phyloP scores from a whole-genome alignment of 2,329 filamentous ascomycete species.

The Blastomyces silverae region DNA sequence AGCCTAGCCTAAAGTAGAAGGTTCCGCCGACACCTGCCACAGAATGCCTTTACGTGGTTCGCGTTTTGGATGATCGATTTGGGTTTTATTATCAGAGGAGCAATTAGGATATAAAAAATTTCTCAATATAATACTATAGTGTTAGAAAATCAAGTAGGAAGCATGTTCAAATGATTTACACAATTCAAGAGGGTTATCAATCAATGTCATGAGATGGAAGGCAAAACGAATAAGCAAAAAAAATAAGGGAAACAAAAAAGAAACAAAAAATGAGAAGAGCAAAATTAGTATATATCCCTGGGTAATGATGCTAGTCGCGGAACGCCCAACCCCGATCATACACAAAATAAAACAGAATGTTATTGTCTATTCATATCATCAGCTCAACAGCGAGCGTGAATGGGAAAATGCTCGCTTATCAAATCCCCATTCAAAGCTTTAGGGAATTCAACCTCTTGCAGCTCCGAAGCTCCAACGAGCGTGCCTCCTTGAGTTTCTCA shows the following conservation, averaged over 20 bases:
- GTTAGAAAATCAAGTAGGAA: background rate
- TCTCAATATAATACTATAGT: background rate
- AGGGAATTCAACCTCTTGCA: conserved; percentile 49
- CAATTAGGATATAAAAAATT: background rate
- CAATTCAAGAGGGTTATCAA: background rate
- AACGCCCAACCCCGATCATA: conserved; percentile 14
- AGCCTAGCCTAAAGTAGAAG: background rate
- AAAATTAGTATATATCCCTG: conserved; percentile 11
- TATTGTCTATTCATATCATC: conserved; percentile 15
- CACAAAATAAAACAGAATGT: conserved; percentile 8
- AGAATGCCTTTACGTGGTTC: background rate
- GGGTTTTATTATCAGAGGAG: background rate
- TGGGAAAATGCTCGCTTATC: conserved; percentile 9
- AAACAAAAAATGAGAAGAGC: background rate
- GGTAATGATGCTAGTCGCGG: conserved; percentile 6
- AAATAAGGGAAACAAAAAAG: background rate
- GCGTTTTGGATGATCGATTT: background rate
- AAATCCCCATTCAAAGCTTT: conserved; percentile 14
- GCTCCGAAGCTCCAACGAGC: conserved; percentile 53
- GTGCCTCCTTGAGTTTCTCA: conserved; percentile 68
- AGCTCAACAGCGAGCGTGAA: background rate
- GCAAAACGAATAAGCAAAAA: conserved; percentile 2
- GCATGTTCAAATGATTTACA: background rate
- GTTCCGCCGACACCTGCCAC: background rate
- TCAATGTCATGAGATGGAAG: background rate